Percentiles rank a stretch among this genome's conserved stretches.
Conservation (phyloP, 352 stramenopile genomes). For the Globisporangium viniferum region DNA sequence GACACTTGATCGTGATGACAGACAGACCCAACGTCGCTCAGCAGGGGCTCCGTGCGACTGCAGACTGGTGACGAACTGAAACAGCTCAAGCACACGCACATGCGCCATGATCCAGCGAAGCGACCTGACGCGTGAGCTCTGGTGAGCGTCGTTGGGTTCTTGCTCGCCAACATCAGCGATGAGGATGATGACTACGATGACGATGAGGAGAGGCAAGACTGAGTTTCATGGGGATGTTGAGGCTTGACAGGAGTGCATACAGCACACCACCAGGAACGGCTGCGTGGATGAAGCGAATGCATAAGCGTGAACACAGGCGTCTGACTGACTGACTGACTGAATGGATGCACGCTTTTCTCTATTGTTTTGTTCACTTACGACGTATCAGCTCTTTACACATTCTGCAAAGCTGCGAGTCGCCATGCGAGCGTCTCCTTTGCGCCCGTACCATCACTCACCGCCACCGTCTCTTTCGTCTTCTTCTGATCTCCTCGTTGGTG, state of each 20-base stretch:
- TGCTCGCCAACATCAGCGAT: neutral
- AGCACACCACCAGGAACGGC: neutral
- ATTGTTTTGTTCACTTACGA: neutral
- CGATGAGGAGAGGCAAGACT: neutral
- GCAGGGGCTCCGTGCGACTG: neutral
- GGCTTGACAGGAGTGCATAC: neutral
- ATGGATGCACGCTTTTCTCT: neutral
- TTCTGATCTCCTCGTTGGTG: neutral
- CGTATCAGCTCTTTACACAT: neutral
- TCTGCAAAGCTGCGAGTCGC: conserved; percentile 12
- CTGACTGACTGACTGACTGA: neutral
- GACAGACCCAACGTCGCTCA: too few relatives aligned
- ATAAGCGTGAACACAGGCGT: neutral
- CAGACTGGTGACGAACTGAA: neutral
- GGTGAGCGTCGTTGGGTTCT: neutral
- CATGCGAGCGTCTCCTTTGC: neutral
- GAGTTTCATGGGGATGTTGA: neutral
- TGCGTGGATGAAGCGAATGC: neutral
- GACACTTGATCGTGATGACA: neutral
- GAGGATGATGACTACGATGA: neutral
- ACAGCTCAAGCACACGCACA: neutral
- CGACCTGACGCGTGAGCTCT: neutral
- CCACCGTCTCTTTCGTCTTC: neutral
- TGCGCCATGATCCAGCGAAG: neutral
- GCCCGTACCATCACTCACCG: neutral